A percentile compares a stretch with the other conserved stretches of the same genome.
Evolutionary conservation across 768 basidiomycete genomes (phyloP).

Genomic region (Mycena rosella): DNA sequence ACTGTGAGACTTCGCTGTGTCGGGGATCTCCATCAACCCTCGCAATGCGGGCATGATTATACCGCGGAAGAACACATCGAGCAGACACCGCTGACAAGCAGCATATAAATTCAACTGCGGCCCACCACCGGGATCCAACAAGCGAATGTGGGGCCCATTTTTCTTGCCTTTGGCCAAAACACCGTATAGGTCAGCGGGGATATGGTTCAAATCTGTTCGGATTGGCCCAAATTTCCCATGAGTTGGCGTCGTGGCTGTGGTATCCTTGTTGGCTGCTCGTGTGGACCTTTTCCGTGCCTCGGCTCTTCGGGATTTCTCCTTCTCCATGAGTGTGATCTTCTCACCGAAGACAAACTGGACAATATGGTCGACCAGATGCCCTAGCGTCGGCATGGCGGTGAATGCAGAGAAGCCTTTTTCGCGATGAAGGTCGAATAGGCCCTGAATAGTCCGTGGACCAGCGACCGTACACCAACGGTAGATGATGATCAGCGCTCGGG

Average conservation of each 20-base stretch:
- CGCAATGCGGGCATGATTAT: slow-evolving; percentile 1
- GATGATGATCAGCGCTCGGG: too few species aligned
- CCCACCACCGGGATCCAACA: background rate
- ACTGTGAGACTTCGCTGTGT: too few species aligned
- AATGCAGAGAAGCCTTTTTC: too few species aligned
- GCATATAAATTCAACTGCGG: background rate
- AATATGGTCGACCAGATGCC: too few species aligned
- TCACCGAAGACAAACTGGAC: too few species aligned
- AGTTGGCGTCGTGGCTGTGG: too few species aligned
- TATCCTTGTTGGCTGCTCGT: background rate
- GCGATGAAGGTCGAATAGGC: too few species aligned
- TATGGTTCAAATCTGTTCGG: background rate
- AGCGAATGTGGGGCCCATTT: background rate
- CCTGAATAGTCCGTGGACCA: too few species aligned
- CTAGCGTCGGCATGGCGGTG: too few species aligned
- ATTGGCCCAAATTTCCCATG: background rate
- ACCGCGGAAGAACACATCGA: background rate
- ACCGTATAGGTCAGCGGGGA: slow-evolving; percentile 7
- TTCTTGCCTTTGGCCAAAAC: background rate
- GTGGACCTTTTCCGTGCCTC: background rate
- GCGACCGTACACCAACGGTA: too few species aligned
- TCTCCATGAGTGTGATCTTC: too few species aligned
- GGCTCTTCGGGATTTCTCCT: background rate
- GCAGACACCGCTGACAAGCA: background rate
- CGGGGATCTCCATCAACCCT: too few species aligned